These are phyloP conservation scores for Taxawa tesnikishii DNA, from an alignment of 2,329 filamentous ascomycete genomes.

Conservation along the genomic window DNA sequence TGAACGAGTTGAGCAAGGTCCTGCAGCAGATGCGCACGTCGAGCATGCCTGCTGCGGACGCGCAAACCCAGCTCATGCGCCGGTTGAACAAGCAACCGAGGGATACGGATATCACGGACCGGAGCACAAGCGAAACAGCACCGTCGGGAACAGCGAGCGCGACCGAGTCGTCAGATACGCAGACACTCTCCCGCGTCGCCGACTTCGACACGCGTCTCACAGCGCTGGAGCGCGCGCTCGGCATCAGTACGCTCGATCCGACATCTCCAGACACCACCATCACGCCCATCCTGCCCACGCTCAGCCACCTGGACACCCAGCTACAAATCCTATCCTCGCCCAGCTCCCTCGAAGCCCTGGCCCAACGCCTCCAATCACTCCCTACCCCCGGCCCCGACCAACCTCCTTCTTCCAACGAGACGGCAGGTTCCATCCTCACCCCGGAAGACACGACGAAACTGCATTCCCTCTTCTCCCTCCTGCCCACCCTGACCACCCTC, in stretches of 20 bases:
- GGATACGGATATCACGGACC: not conserved
- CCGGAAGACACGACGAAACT: conserved; percentile 73
- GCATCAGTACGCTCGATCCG: conserved; percentile 53
- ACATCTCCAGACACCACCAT: conserved; percentile 47
- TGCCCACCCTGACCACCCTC: conserved; percentile 79
- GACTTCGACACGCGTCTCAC: conserved; percentile 77
- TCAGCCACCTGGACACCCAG: conserved; percentile 71
- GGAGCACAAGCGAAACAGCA: conserved; percentile 2
- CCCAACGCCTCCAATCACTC: conserved; percentile 58
- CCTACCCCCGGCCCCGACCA: conserved; percentile 2
- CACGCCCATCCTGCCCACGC: conserved; percentile 66
- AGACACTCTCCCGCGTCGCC: conserved; percentile 66
- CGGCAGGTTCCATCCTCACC: conserved; percentile 17
- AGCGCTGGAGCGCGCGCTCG: conserved; percentile 68
- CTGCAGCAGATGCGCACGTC: conserved; percentile 7
- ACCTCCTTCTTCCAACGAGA: conserved; percentile 3
- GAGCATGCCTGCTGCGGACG: conserved; percentile 5
- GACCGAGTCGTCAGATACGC: conserved; percentile 21
- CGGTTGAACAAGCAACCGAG: conserved; percentile 4
- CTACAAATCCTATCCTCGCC: conserved; percentile 58
- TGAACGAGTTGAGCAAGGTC: conserved; percentile 6
- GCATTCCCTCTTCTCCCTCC: conserved; percentile 77
- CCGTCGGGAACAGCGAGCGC: not conserved
- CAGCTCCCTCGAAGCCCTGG: conserved; percentile 54
- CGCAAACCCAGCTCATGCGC: conserved; percentile 5